Evolutionary conservation across 257 asterid species (phyloP).

Genomic region (Solanum infundibuliforme): DNA sequence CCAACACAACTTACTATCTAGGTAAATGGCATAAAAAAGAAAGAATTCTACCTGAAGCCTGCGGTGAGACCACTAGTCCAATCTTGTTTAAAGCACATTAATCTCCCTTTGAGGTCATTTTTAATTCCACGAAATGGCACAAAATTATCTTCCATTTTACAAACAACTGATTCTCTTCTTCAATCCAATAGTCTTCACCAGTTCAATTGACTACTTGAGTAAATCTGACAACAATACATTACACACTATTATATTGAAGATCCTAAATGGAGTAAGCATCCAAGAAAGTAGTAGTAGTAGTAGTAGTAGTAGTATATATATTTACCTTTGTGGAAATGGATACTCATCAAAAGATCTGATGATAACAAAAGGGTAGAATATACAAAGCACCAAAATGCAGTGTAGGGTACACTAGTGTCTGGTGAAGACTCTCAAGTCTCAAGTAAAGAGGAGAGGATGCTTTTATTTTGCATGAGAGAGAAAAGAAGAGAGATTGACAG

Average conservation of each 20-base stretch:
- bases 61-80: slow-evolving; percentile 37
- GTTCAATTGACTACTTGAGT: background rate
- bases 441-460: background rate
- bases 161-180: background rate
- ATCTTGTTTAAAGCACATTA: slow-evolving; percentile 44
- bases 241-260: background rate
- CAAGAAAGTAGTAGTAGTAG: background rate
- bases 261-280: background rate
- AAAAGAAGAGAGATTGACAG: background rate
- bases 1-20: background rate
- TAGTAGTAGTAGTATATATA: background rate
- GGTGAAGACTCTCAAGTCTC: background rate
- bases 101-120: slow-evolving; percentile 40
- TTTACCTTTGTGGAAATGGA: background rate
- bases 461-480: background rate
- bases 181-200: background rate
- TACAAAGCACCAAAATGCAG: background rate
- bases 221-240: background rate
- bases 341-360: background rate
- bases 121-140: slow-evolving; percentile 32
- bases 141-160: slow-evolving; percentile 7
- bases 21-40: background rate
- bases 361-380: background rate
- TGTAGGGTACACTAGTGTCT: background rate
- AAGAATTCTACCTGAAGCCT: slow-evolving; percentile 4